phyloP scores from a whole-genome alignment of 305 asterid species.

The Fraxinus greggii region DNA sequence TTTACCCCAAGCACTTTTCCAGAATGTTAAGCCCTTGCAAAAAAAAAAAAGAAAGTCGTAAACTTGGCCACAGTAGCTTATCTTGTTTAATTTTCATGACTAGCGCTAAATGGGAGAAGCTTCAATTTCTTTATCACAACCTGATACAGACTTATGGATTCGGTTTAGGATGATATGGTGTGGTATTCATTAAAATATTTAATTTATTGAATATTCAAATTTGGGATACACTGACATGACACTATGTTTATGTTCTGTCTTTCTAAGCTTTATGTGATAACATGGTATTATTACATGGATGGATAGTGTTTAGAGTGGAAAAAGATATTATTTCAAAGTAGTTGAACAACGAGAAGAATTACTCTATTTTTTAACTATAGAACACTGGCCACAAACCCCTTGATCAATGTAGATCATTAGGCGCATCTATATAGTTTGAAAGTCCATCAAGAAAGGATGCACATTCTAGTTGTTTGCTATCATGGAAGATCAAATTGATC shows the following conservation, averaged over 20 bases:
- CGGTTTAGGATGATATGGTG: background rate
- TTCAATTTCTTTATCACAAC: background rate
- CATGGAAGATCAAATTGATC: background rate
- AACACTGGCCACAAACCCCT: background rate
- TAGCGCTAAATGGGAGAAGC: background rate
- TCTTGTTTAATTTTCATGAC: background rate
- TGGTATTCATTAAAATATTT: background rate
- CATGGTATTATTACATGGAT: background rate
- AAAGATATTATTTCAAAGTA: background rate
- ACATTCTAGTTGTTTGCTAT: background rate
- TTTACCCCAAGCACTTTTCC: background rate
- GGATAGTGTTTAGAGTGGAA: background rate
- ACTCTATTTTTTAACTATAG: background rate
- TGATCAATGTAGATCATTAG: background rate
- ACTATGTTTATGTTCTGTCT: background rate
- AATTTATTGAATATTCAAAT: background rate
- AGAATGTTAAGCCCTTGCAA: background rate
- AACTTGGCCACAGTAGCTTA: background rate
- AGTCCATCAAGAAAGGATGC: background rate
- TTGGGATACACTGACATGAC: background rate
- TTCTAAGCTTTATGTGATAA: background rate
- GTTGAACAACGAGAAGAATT: background rate
- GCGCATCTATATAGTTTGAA: background rate
- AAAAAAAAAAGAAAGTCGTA: background rate
- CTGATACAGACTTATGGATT: background rate